Conservation (phyloP, 2,329 filamentous ascomycete genomes). For the Aspergillus brasiliensis region DNA sequence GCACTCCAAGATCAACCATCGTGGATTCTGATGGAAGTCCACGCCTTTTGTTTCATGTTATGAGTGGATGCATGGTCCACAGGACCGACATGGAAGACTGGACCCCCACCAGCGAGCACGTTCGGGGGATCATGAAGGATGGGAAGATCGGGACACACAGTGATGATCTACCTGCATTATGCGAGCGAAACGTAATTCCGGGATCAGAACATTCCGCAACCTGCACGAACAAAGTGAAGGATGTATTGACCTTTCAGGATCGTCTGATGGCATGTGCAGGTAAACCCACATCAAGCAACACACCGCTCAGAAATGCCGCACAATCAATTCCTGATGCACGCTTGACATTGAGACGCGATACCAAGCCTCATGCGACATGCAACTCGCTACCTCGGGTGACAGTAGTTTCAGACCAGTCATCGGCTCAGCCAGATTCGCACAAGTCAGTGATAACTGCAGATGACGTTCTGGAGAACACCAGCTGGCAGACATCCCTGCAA, state of each 20-base stretch:
- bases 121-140: not conserved
- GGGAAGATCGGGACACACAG: not conserved
- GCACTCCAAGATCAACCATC: conserved; percentile 21
- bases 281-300: not conserved
- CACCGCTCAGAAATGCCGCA: not conserved
- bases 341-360: not conserved
- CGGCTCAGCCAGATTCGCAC: not conserved
- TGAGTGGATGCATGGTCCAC: not conserved
- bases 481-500: conserved; percentile 12
- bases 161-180: not conserved
- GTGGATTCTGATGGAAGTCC: conserved; percentile 44
- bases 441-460: not conserved
- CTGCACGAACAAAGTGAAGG: not conserved
- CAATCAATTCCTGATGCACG: not conserved
- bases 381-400: not conserved
- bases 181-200: not conserved
- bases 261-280: not conserved
- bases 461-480: not conserved
- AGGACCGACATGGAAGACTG: not conserved
- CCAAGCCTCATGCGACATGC: not conserved
- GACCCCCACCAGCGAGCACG: too few relatives aligned
- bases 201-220: not conserved
- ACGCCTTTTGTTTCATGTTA: conserved; percentile 18
- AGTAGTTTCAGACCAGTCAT: not conserved
- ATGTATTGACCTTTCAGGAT: not conserved